Base-by-base conservation (phyloP, 768 basidiomycete species). In the Amanita exitialis region DNA sequence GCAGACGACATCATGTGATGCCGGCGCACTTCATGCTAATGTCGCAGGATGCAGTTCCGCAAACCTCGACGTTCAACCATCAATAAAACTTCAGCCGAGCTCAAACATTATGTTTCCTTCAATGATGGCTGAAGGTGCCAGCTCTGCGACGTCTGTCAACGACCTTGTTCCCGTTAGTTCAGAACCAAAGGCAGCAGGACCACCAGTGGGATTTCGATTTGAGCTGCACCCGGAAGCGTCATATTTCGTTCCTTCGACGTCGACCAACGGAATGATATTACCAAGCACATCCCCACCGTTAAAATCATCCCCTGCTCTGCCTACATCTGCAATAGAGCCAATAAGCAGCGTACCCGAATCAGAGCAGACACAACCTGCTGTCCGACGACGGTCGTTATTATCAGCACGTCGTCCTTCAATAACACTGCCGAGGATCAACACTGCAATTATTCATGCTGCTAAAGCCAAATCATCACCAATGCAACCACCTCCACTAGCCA, bases 401-500 rank as follows among this genome's bases (percentile, higher is more conserved):
- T 42, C 49, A 2, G 34, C 32, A 16, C 50, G 50, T 25, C 50
- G 50, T 23, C 50, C 42, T 35, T 56, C 59, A 20, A 59, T 60
- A 16, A 44, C 58, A 6, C 48, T 62, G 32, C 58, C 59, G 6
- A 59, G 59, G 34, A 59, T 64, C 36, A 57, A 59, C 37, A 65
- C 64, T 1, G 51, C 56, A 16, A 56, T 56, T 8, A 18, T 7
- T 9, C 51, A 34, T 35, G 13, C 18, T 44, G 43, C 21, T 52
- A 51, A 13, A 48, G 49, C 60, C 41, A 54, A 53, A 39, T 58
- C 61, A 1, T 64, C 69, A 0, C 70, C 74, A 1, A 54, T 51
- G 32, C 53, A 58, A 13, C 72, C 74, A 4, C 75, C 77, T 8
- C 67, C 66, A 6, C 59, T 72, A 9, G 57, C 63, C 6, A 70